Percentiles rank a stretch among this genome's conserved stretches.
Evolutionary conservation across 257 asterid genomes (phyloP).

Genomic region (Solanum ahanhuiri): DNA sequence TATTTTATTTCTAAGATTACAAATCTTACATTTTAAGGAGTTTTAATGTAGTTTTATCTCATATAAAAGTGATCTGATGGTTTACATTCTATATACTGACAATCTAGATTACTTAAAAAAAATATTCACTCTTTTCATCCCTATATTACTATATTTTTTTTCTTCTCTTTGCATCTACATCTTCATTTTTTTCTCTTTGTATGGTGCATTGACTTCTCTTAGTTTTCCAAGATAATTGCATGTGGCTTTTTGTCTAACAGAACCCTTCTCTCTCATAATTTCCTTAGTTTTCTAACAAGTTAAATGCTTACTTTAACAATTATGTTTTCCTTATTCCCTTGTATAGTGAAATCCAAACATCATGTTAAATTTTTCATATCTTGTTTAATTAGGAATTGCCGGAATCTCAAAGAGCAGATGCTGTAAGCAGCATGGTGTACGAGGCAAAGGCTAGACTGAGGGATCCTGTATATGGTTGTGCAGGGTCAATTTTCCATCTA

Average conservation of each 20-base stretch:
- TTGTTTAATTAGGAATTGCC: constrained; percentile 44
- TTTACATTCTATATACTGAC: too few species aligned
- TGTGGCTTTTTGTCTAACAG: neutral
- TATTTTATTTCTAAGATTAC: too few species aligned
- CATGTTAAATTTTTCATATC: too few species aligned
- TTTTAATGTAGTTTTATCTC: too few species aligned
- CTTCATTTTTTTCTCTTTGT: neutral
- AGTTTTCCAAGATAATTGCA: neutral
- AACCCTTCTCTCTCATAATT: neutral
- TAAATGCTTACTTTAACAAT: neutral
- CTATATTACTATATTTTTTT: too few species aligned
- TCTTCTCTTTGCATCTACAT: too few species aligned
- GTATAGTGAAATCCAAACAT: neutral
- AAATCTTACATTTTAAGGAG: too few species aligned
- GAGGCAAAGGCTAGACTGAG: constrained; percentile 68
- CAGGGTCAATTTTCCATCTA: too few species aligned
- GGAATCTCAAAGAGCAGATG: constrained; percentile 46
- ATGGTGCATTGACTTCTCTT: neutral
- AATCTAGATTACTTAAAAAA: too few species aligned
- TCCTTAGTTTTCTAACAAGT: neutral
- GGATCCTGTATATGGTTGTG: too few species aligned
- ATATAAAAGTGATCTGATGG: too few species aligned
- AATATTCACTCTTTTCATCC: too few species aligned
- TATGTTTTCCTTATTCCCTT: neutral
- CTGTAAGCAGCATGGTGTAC: constrained; percentile 82